Percentiles rank a stretch among this genome's conserved stretches.
phyloP scores from a whole-genome alignment of 2,329 filamentous ascomycete species.

The Achaetomium macrosporum region DNA sequence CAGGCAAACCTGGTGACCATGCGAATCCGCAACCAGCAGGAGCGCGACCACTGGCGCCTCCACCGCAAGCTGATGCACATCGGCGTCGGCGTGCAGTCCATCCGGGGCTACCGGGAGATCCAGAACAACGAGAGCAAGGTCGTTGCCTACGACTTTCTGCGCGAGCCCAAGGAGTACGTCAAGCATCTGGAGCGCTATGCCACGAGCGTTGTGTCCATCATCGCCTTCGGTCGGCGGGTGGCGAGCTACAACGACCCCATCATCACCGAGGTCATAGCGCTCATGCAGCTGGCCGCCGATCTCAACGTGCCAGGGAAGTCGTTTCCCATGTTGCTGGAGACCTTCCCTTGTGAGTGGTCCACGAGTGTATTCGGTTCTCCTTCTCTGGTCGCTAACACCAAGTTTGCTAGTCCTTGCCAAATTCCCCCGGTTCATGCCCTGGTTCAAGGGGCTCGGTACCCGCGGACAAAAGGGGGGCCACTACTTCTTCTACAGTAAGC shows the following conservation, averaged over 20 bases:
- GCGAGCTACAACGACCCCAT: slow-evolving; percentile 47
- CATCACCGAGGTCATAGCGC: slow-evolving; percentile 53
- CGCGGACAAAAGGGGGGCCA: slow-evolving; percentile 36
- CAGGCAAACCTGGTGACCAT: slow-evolving; percentile 41
- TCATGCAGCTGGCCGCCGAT: slow-evolving; percentile 53
- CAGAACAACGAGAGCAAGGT: slow-evolving; percentile 54
- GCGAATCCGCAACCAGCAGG: slow-evolving; percentile 34
- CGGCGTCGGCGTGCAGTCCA: slow-evolving; percentile 49
- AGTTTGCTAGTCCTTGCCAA: slow-evolving; percentile 36
- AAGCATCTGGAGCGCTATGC: slow-evolving; percentile 49
- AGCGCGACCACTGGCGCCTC: slow-evolving; percentile 39
- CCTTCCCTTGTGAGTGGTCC: slow-evolving; percentile 37
- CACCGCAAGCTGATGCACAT: slow-evolving; percentile 48
- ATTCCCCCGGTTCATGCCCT: slow-evolving; percentile 45
- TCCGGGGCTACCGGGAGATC: slow-evolving; percentile 46
- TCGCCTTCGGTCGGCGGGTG: slow-evolving; percentile 51
- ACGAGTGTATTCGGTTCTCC: background rate
- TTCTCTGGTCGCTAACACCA: background rate
- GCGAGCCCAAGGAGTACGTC: slow-evolving; percentile 41
- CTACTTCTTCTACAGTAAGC: slow-evolving; percentile 49
- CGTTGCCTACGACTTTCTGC: slow-evolving; percentile 46
- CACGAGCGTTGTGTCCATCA: slow-evolving; percentile 49
- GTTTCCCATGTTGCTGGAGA: slow-evolving; percentile 53
- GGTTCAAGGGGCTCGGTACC: slow-evolving; percentile 44
- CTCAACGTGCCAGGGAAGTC: slow-evolving; percentile 48